Evolutionary conservation across 495 filamentous ascomycete genomes (phyloP), one percentile per base, ranked within the genome.

Genomic region (Bathelium albidoporum): DNA sequence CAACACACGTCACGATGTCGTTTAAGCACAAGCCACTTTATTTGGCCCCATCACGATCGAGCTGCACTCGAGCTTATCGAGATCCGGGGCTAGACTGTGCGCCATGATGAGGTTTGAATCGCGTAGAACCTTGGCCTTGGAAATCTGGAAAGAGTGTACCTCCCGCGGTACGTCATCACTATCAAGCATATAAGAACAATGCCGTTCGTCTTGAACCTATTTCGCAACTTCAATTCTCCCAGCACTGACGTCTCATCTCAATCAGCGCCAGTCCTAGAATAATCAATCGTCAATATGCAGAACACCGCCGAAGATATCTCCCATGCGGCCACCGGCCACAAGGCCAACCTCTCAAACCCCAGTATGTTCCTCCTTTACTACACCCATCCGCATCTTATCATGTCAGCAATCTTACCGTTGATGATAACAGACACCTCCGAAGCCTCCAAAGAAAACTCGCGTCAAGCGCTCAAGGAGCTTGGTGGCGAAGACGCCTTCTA

Each of bases 401-500:
- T 41, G 36, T 16, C 16, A 5, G 16, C 16, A n/a, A 16, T 41
- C 36, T 7, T 7, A 16, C 36, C 16, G 36, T 7, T 16, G 36
- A 41, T 41, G 7, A 41, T 41, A 16, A 7, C 61, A 63, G 45
- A 63, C 61, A 63, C 61, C 18, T 64, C 62, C 12, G 62, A 64
- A 12, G 62, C 14, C 10, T 60, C 62, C 62, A 64, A 64, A 55
- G 16, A 64, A 32, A 32, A 64, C 59, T 28, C 41, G 53, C 28
- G 39, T 29, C 18, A 45, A 29, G 64, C 18, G 28, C 45, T 62
- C 12, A 36, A 66, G 31, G 44, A 66, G 62, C 65, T 67, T 24
- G 66, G 60, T 28, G 66, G 60, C 59, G 64, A 68, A 20, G 66
- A 61, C 45, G 62, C 62, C 24, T 64, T 64, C 32, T 64, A 64